A percentile compares a stretch with the other conserved stretches of the same genome.
phyloP scores from a whole-genome alignment of 805 yeast genomes.

The Saccharomycopsis guyanensis region DNA sequence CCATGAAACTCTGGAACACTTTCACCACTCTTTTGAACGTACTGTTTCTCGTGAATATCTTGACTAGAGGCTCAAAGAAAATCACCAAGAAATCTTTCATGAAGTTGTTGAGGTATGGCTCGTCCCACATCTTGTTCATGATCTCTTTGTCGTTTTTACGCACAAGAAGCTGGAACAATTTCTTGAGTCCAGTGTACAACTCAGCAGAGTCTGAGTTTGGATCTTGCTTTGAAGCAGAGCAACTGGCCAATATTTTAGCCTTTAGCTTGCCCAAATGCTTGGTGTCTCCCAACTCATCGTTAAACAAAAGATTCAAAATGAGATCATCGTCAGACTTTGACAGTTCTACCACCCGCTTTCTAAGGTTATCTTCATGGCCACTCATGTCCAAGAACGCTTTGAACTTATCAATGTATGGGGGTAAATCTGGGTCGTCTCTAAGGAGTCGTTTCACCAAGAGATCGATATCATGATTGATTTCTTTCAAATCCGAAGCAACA shows the following conservation, averaged over 20 bases:
- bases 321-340: slow-evolving; percentile 4
- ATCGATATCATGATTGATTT: slow-evolving; percentile 5
- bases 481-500: slow-evolving; percentile 13
- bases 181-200: slow-evolving; percentile 13
- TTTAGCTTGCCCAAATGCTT: not conserved
- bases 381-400: slow-evolving; percentile 7
- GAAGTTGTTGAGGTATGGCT: slow-evolving; percentile 70
- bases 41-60: slow-evolving; percentile 54
- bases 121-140: slow-evolving; percentile 74
- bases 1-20: slow-evolving; percentile 56
- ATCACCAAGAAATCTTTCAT: slow-evolving; percentile 65
- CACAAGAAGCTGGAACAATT: slow-evolving; percentile 13
- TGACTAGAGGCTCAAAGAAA: slow-evolving; percentile 66
- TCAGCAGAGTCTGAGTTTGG: not conserved
- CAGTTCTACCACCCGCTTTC: slow-evolving; percentile 1
- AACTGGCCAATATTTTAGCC: not conserved
- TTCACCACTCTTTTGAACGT: slow-evolving; percentile 58
- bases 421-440: slow-evolving; percentile 1
- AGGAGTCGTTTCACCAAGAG: not conserved
- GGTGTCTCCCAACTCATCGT: not conserved
- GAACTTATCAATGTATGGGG: slow-evolving; percentile 3
- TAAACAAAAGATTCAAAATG: slow-evolving; percentile 6
- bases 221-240: not conserved
- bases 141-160: slow-evolving; percentile 63
- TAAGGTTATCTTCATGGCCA: slow-evolving; percentile 2